Conservation (phyloP, 2,329 filamentous ascomycete species). For the Periconia sp. region DNA sequence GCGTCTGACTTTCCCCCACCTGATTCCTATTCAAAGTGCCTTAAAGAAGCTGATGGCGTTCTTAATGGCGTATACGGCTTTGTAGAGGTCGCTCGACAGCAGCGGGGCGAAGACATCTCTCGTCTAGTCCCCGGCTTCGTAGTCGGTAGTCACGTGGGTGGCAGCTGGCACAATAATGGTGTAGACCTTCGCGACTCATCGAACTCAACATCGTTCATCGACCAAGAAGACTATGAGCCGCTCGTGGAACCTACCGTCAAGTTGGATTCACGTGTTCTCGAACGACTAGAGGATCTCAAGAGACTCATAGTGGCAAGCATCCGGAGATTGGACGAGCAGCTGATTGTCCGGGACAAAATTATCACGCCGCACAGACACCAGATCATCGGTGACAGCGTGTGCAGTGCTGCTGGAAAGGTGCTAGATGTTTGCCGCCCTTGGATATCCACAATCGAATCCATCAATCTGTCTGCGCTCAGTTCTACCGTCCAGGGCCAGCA, state of each 20-base stretch:
- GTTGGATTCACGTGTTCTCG: constrained; percentile 78
- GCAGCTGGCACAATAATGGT: constrained; percentile 81
- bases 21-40: constrained; percentile 91
- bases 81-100: constrained; percentile 91
- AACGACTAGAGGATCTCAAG: constrained; percentile 85
- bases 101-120: constrained; percentile 90
- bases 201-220: constrained; percentile 73
- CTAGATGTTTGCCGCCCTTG: constrained; percentile 90
- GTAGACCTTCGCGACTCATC: constrained; percentile 70
- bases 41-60: constrained; percentile 97
- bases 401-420: constrained; percentile 76
- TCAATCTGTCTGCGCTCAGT: constrained; percentile 81
- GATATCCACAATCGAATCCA: constrained; percentile 87
- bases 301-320: constrained; percentile 84
- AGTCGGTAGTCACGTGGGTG: constrained; percentile 80
- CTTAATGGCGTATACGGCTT: constrained; percentile 94
- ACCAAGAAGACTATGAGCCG: constrained; percentile 82
- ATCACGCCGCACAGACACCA: constrained; percentile 80
- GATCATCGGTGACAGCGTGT: constrained; percentile 81
- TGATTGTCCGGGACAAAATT: constrained; percentile 79
- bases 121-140: constrained; percentile 94
- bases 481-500: constrained; percentile 83
- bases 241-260: constrained; percentile 72
- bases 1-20: constrained; percentile 94
- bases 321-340: constrained; percentile 83